phyloP scores from a whole-genome alignment of 2,329 filamentous ascomycete genomes.

The Tolypocladium sp. region DNA sequence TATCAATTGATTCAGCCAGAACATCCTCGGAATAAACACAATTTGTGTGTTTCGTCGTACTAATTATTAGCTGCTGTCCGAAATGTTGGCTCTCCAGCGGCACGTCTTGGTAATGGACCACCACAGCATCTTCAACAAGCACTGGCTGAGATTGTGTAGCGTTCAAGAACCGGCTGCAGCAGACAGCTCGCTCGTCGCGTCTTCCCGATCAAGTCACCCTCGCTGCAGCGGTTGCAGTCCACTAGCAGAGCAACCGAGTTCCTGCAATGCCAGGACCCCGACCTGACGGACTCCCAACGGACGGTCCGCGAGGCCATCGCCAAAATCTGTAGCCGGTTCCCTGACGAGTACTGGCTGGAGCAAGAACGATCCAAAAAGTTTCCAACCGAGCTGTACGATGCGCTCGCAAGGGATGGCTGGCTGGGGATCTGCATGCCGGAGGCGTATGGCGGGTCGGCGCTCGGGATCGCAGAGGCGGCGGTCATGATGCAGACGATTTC shows the following conservation, averaged over 20 bases:
- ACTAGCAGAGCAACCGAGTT: not conserved
- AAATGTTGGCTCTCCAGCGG: too few species aligned
- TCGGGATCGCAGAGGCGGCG: constrained; percentile 72
- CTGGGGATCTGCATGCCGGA: constrained; percentile 73
- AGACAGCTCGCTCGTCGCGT: too few species aligned
- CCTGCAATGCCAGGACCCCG: constrained; percentile 18
- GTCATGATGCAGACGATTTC: constrained; percentile 82
- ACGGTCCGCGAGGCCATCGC: constrained; percentile 61
- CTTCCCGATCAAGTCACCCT: too few species aligned
- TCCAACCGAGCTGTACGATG: constrained; percentile 66
- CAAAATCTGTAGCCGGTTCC: constrained; percentile 60
- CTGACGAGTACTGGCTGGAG: constrained; percentile 69
- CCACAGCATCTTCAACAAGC: too few species aligned
- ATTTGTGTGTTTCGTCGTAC: too few species aligned
- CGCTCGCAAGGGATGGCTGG: constrained; percentile 68
- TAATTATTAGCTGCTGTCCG: too few species aligned
- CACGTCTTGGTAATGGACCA: too few species aligned
- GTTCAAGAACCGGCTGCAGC: too few species aligned
- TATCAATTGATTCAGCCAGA: too few species aligned
- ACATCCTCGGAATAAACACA: too few species aligned
- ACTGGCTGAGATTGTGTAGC: too few species aligned
- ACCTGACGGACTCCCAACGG: constrained; percentile 65
- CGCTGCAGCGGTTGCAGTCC: not conserved
- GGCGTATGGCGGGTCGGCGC: constrained; percentile 60
- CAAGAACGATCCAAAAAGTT: constrained; percentile 62